These are phyloP conservation scores for Cystobasidium sp. DNA, from an alignment of 1,284 basidiomycete species.

Conservation along the genomic window DNA sequence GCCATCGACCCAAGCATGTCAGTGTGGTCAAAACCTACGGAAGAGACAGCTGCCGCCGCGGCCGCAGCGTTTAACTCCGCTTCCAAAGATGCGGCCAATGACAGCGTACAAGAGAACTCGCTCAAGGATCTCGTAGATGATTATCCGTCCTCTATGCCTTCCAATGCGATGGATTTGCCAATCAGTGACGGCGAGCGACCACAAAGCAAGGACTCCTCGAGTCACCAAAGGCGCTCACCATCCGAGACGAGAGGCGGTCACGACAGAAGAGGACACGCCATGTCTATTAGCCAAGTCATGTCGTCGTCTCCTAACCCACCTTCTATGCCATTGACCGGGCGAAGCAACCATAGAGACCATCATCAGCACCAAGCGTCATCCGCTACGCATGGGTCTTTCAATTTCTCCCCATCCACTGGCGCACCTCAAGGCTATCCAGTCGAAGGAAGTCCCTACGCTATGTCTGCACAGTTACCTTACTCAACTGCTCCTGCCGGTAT, in stretches of 20 bases:
- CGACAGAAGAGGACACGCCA: not conserved
- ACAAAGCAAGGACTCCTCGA: constrained; percentile 29
- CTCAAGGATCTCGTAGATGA: constrained; percentile 33
- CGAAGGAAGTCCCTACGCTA: constrained; percentile 12
- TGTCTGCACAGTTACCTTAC: constrained; percentile 15
- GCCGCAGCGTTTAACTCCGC: constrained; percentile 31
- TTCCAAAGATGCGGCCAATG: constrained; percentile 14
- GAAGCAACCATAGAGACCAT: not conserved
- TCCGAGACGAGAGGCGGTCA: constrained; percentile 7
- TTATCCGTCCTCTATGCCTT: constrained; percentile 33
- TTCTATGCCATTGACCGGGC: constrained; percentile 11
- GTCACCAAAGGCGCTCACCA: not conserved
- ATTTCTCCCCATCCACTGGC: not conserved
- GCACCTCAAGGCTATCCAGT: not conserved
- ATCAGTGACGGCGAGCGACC: constrained; percentile 35
- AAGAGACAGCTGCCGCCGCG: constrained; percentile 42
- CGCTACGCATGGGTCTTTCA: constrained; percentile 13
- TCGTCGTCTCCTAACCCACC: constrained; percentile 13
- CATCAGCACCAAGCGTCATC: constrained; percentile 5
- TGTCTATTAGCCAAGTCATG: constrained; percentile 37
- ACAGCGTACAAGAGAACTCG: constrained; percentile 41
- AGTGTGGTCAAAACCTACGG: constrained; percentile 35
- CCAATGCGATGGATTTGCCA: constrained; percentile 35
- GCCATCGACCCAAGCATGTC: constrained; percentile 43
- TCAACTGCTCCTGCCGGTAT: constrained; percentile 5